phyloP scores from a whole-genome alignment of 2,329 filamentous ascomycete genomes.

The Aureobasidium lini region DNA sequence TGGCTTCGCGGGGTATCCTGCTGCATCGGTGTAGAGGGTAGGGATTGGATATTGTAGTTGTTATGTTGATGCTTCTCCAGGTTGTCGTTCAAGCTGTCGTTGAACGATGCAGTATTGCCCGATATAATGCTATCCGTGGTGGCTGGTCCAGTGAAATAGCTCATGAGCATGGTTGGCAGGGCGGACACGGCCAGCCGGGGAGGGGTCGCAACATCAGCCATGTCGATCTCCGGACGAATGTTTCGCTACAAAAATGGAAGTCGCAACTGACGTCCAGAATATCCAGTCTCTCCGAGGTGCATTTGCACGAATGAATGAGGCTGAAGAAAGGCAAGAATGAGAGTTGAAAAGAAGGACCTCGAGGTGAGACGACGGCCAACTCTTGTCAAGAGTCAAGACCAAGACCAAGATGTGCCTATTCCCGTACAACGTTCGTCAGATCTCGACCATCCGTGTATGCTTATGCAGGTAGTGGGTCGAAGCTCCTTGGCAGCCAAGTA shows the following conservation, averaged over 20 bases:
- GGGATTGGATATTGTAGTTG: not conserved
- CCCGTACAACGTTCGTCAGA: constrained; percentile 5
- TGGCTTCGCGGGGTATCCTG: not conserved
- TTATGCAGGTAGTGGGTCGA: constrained; percentile 6
- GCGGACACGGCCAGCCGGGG: constrained; percentile 10
- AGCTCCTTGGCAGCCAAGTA: constrained; percentile 9
- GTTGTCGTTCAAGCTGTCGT: not conserved
- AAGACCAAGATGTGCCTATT: constrained; percentile 5
- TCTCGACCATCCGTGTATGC: constrained; percentile 4
- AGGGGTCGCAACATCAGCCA: not conserved
- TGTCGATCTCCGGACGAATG: not conserved
- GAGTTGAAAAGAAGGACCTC: not conserved
- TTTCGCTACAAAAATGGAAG: constrained; percentile 3
- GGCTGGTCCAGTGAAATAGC: constrained; percentile 1
- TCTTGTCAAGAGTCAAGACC: constrained; percentile 9
- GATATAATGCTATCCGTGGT: not conserved
- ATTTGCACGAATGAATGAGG: not conserved
- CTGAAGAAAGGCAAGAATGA: not conserved
- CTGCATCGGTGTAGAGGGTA: not conserved
- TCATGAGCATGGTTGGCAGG: constrained; percentile 32
- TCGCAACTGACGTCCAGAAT: not conserved
- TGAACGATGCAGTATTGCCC: not conserved
- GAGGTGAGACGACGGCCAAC: not conserved
- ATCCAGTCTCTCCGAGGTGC: not conserved
- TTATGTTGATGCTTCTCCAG: not conserved